Conservation (phyloP, 352 stramenopile species). For the Phytophthora melonis region DNA sequence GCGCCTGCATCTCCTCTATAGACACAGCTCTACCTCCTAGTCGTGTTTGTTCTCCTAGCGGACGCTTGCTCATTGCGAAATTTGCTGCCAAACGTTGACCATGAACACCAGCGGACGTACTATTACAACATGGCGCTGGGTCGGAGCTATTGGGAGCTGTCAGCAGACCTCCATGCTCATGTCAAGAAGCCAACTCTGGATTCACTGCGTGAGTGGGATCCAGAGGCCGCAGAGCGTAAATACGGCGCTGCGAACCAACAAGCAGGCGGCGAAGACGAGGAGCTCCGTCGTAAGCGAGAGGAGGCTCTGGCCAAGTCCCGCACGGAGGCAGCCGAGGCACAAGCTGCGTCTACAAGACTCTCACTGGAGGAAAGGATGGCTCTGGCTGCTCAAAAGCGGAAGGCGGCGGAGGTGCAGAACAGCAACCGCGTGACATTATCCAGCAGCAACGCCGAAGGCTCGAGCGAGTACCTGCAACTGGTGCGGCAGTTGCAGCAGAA, state of each 20-base stretch:
- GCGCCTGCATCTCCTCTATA: constrained; percentile 19
- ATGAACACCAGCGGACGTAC: constrained; percentile 62
- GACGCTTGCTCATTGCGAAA: constrained; percentile 6
- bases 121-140: constrained; percentile 85
- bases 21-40: background rate
- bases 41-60: background rate
- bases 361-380: constrained; percentile 73
- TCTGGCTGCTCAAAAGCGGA: constrained; percentile 62
- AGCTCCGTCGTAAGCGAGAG: constrained; percentile 51
- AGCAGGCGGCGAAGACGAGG: constrained; percentile 31
- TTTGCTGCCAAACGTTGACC: constrained; percentile 6
- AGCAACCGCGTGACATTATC: constrained; percentile 9
- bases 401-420: constrained; percentile 51
- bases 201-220: constrained; percentile 58
- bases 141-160: constrained; percentile 81
- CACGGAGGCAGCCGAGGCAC: constrained; percentile 17
- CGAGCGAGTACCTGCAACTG: constrained; percentile 70
- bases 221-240: constrained; percentile 43
- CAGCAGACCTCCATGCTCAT: constrained; percentile 54
- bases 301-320: constrained; percentile 52
- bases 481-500: constrained; percentile 72
- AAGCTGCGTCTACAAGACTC: constrained; percentile 19
- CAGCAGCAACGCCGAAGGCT: constrained; percentile 20
- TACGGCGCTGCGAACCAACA: constrained; percentile 36
- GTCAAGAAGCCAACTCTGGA: constrained; percentile 62